Evolutionary conservation across 2,329 filamentous ascomycete genomes (phyloP), one percentile per base, ranked within the genome.

Genomic region (Arthrinium phaeospermum): DNA sequence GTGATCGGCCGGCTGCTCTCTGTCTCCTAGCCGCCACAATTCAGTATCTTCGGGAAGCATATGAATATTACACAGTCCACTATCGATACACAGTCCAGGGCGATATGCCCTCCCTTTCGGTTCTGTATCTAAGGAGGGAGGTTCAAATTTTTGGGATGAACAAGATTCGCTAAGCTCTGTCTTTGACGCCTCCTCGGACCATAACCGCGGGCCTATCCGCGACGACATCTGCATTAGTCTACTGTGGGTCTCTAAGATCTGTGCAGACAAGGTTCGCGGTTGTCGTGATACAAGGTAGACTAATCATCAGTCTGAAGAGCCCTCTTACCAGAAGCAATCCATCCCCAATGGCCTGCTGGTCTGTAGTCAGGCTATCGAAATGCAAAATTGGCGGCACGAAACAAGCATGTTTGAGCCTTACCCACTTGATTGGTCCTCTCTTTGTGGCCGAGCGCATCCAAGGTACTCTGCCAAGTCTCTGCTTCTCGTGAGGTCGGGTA

Each of bases 351-450:
- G 53, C 10, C 30, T n/a, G 57, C 19, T 37, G 22, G 34, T 64
- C 57, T 22, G 10, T 37, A n/a, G 34, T 6, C n/a, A 34, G 53
- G 22, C 34, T 34, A 12, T 41, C 30, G 41, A 14, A 14, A 41
- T 13, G 22, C 16, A 64, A 45, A 49, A 41, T 41, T 8, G 37
- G 10, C 37, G 57, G 57, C 57, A 41, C 57, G 57, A 64, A 64
- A 64, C 57, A 64, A 64, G 30, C 57, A 64, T 64, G 57, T 64
- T 64, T 64, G 57, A 64, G 34, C 34, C 22, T 64, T 30, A n/a
- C 13, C 57, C 10, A 6, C 8, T 13, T 64, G 34, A 64, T 64
- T 64, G 57, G 57, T n/a, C 34, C 57, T 24, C 5, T 41, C 19
- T 1, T 22, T 24, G 22, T n/a, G 19, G 41, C 57, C 57, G 57